A percentile compares a stretch with the other conserved stretches of the same genome.
Conservation (phyloP, 2,329 filamentous ascomycete species). For the Lecanicillium sp. region DNA sequence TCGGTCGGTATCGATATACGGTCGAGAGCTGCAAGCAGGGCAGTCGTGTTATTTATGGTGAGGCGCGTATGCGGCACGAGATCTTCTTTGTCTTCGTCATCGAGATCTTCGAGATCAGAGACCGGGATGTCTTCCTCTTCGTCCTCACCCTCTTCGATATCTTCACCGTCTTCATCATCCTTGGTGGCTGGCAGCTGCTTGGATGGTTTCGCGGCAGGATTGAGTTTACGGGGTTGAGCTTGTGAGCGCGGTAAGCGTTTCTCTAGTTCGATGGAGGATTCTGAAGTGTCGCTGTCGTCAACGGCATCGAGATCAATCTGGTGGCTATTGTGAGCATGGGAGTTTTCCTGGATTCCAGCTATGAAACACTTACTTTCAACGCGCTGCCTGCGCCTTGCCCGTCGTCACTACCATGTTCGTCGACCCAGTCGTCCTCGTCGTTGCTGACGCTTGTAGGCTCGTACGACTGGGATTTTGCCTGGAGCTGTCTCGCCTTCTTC, state of each 20-base stretch:
- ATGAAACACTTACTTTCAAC: no score
- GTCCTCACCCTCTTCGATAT: slow-evolving; percentile 59
- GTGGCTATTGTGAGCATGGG: no score
- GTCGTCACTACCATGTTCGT: slow-evolving; percentile 17
- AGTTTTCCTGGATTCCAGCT: slow-evolving; percentile 5
- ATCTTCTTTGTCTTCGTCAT: slow-evolving; percentile 77
- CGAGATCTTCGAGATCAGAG: slow-evolving; percentile 72
- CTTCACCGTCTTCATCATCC: slow-evolving; percentile 39
- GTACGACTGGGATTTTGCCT: slow-evolving; percentile 25
- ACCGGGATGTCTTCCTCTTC: slow-evolving; percentile 84
- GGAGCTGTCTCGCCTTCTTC: slow-evolving; percentile 34
- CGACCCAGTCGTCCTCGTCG: slow-evolving; percentile 17
- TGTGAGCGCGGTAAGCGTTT: slow-evolving; percentile 33
- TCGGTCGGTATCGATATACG: slow-evolving; percentile 64
- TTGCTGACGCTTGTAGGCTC: no score
- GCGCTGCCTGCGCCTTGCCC: slow-evolving; percentile 13
- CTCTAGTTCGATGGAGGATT: slow-evolving; percentile 72
- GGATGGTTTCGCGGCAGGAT: no score
- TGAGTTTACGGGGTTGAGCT: slow-evolving; percentile 21
- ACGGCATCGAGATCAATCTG: slow-evolving; percentile 48
- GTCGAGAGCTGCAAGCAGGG: slow-evolving; percentile 71
- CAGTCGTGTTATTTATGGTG: slow-evolving; percentile 94
- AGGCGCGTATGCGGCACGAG: slow-evolving; percentile 85
- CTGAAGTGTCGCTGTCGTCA: slow-evolving; percentile 54
- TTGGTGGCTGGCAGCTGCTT: slow-evolving; percentile 22